Evolutionary conservation across 768 basidiomycete genomes (phyloP).

Genomic region (Suillus placidus): DNA sequence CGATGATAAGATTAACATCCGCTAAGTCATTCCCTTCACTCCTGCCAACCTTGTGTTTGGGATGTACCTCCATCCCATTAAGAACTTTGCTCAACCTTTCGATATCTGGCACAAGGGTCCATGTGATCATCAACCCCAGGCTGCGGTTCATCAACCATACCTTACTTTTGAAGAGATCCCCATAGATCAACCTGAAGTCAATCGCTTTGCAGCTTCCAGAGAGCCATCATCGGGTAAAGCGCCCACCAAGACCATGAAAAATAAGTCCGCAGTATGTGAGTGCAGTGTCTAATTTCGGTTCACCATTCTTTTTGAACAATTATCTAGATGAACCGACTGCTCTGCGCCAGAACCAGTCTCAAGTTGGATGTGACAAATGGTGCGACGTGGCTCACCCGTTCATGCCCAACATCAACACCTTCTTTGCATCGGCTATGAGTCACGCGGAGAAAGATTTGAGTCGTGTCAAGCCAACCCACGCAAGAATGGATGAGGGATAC

Average conservation of each 20-base stretch:
- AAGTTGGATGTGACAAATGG: conserved; percentile 3
- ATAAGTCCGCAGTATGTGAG: neutral
- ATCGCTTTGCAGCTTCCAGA: neutral
- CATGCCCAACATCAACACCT: conserved; percentile 1
- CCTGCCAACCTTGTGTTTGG: neutral
- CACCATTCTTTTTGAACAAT: neutral
- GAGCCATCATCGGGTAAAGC: neutral
- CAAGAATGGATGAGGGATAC: neutral
- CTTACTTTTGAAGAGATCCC: conserved; percentile 1
- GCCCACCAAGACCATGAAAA: neutral
- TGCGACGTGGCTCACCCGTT: neutral
- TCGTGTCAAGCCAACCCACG: neutral
- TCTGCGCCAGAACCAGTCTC: neutral
- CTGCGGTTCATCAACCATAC: neutral
- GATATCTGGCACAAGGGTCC: neutral
- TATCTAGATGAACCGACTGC: neutral
- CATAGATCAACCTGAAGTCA: neutral
- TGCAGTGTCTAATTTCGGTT: neutral
- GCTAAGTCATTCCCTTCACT: neutral
- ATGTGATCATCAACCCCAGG: neutral
- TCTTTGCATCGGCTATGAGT: neutral
- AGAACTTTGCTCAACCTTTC: neutral
- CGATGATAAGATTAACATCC: neutral
- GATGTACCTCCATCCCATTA: neutral
- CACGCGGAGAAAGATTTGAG: neutral